A percentile compares a stretch with the other conserved stretches of the same genome.
These are phyloP conservation scores for Solanum rostratum DNA, from an alignment of 257 asterid genomes.

Conservation along the genomic window DNA sequence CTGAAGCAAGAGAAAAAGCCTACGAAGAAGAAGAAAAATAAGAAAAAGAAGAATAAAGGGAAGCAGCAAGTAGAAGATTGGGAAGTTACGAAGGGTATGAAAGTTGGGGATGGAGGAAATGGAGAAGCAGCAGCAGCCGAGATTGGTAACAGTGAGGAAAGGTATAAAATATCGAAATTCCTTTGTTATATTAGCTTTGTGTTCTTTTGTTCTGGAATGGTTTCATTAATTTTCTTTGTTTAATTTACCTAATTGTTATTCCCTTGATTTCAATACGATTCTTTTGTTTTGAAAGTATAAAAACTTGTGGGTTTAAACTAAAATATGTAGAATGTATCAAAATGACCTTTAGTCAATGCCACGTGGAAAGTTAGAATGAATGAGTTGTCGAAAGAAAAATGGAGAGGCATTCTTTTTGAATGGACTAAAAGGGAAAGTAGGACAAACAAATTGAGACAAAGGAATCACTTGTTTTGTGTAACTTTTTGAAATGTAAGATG, in stretches of 20 bases:
- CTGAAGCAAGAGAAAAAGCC: conserved; percentile 19
- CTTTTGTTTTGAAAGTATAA: too few relatives aligned
- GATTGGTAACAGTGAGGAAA: conserved; percentile 12
- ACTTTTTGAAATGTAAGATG: background rate
- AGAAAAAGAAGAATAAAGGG: conserved; percentile 8
- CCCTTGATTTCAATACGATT: background rate
- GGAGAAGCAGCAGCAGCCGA: conserved; percentile 6
- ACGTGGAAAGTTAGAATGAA: too few relatives aligned
- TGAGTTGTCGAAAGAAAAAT: too few relatives aligned
- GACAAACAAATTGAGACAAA: background rate
- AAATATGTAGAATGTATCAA: too few relatives aligned
- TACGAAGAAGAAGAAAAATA: conserved; percentile 20
- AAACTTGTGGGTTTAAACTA: too few relatives aligned
- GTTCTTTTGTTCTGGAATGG: background rate
- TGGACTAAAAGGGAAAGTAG: too few relatives aligned
- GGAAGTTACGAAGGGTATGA: conserved; percentile 7
- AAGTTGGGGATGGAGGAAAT: conserved; percentile 7
- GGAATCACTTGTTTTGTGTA: background rate
- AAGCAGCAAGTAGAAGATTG: background rate
- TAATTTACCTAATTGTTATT: conserved; percentile 2
- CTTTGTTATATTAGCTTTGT: background rate
- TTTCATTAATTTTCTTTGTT: background rate
- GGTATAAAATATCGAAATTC: conserved; percentile 15
- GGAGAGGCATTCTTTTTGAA: too few relatives aligned
- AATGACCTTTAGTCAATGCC: too few relatives aligned